Base-by-base conservation (phyloP, 2,329 filamentous ascomycete genomes). In the Elsinoe necatrix region DNA sequence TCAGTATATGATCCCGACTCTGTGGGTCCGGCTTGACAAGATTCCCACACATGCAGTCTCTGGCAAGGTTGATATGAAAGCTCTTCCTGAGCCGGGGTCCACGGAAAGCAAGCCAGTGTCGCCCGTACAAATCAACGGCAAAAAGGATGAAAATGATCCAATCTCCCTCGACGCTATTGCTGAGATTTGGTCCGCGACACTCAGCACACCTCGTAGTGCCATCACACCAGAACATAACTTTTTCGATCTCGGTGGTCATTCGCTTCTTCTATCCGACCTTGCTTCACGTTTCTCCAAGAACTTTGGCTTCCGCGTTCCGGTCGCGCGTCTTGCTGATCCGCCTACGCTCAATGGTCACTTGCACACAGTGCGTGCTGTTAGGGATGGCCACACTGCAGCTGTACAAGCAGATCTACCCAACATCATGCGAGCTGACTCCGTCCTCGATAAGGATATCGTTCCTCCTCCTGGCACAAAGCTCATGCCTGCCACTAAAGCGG, bases 231-330 rank as follows among this genome's bases (percentile, higher is more conserved):
- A 87, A 60, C 84, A 89, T 67, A 85, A 84, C 67, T 92, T 92
- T 70, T 92, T 91, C 66, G 87, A 91, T 59, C 74, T 92, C 1
- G 87, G 87, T 34, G 87, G 87, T 0, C 87, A 92, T 69, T 90
- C 86, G 0, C 72, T 92, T 55, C 82, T 83, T 1, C 79, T 92
- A n/a, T 87, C 87, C 0, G 85, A 89, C 59, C 77, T 92, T 23
- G 82, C 87, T n/a, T 83, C 82, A 23, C 81, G 82, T 31, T 68
- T 91, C 12, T 83, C 85, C 0, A 81, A 81, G 58, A 79, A 78
- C 0, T 89, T 89, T 64, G 86, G 86, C 3, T 87, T 91, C 67
- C 80, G 83, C 0, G 80, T 92, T 1, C 84, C 86, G 1, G 77
- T 91, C 16, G 80, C 79, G 54, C 83, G 84, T 42, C 79, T 92